Evolutionary conservation across 1,284 basidiomycete species (phyloP).

Genomic region (Peniophora sp.): DNA sequence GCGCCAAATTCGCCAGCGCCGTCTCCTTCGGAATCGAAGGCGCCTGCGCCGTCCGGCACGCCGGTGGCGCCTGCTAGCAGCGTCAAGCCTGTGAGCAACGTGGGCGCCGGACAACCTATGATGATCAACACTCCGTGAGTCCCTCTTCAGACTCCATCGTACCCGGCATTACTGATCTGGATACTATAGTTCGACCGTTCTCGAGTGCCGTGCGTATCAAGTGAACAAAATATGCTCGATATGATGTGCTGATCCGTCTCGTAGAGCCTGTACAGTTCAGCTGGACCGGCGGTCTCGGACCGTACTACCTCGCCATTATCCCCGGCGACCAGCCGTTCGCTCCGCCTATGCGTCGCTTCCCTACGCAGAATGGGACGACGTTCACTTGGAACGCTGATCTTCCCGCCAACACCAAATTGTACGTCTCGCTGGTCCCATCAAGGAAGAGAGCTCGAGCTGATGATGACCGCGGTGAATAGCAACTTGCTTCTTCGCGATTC

Average conservation of each 20-base stretch:
- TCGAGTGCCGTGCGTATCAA: conserved; percentile 43
- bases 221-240: background rate
- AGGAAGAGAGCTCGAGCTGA: background rate
- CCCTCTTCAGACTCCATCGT: background rate
- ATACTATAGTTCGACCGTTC: conserved; percentile 28
- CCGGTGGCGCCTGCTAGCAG: no score
- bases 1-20: no score
- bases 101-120: conserved; percentile 31
- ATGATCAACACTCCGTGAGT: conserved; percentile 68
- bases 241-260: background rate
- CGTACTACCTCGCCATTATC: conserved; percentile 61
- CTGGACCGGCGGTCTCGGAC: conserved; percentile 48
- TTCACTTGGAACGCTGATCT: conserved; percentile 63
- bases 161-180: background rate
- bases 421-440: no score
- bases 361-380: conserved; percentile 32
- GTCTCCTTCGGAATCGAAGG: no score
- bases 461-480: conserved; percentile 24
- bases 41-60: no score
- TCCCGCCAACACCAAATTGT: conserved; percentile 46
- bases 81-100: no score
- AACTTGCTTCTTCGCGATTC: conserved; percentile 49
- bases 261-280: conserved; percentile 51
- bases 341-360: conserved; percentile 46
- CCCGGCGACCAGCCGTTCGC: conserved; percentile 55